phyloP scores from a whole-genome alignment of 495 filamentous ascomycete species.

The Geoglossum glabrum region DNA sequence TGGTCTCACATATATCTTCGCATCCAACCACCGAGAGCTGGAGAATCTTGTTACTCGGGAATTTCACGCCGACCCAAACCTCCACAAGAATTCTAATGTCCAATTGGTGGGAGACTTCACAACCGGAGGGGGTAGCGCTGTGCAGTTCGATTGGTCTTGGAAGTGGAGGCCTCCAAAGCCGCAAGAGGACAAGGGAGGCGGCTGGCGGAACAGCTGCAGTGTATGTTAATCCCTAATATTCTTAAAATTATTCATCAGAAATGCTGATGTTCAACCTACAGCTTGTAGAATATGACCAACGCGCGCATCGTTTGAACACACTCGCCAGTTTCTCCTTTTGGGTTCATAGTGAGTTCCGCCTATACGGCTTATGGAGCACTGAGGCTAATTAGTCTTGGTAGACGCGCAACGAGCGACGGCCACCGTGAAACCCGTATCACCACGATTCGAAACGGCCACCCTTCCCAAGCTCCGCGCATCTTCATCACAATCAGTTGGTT shows the following conservation, averaged over 20 bases:
- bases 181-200: conserved; percentile 65
- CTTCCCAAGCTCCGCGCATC: conserved; percentile 62
- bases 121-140: conserved; percentile 58
- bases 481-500: conserved; percentile 63
- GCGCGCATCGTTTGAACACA: conserved; percentile 71
- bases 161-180: conserved; percentile 82
- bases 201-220: conserved; percentile 90
- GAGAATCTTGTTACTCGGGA: conserved; percentile 87
- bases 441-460: conserved; percentile 46
- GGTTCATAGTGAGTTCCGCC: conserved; percentile 48
- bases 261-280: conserved; percentile 13
- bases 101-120: conserved; percentile 74
- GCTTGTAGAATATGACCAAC: conserved; percentile 92
- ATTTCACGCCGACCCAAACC: conserved; percentile 90
- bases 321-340: conserved; percentile 87
- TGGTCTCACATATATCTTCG: conserved; percentile 81
- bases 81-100: conserved; percentile 94
- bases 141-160: conserved; percentile 91
- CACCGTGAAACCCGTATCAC: conserved; percentile 26
- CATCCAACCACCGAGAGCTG: conserved; percentile 62
- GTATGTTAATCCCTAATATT: conserved; percentile 20
- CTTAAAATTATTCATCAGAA: background rate
- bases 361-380: background rate
- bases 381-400: conserved; percentile 6
- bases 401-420: conserved; percentile 15